Evolutionary conservation across 1,139 yeast species (phyloP).

Genomic region (Yamadazyma songkhlaensis): DNA sequence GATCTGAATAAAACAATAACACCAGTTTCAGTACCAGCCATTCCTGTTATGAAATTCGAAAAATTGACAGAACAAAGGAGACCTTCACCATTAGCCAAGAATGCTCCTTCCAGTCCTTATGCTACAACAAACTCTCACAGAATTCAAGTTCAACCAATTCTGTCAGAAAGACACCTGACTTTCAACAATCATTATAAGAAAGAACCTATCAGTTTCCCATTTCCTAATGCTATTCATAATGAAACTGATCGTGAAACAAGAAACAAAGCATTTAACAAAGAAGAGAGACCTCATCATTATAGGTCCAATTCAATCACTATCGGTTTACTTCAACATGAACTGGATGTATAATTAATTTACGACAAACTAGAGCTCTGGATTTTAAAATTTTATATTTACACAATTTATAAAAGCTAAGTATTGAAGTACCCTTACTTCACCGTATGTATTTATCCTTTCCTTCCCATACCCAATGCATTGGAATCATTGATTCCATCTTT

Average conservation of each 20-base stretch:
- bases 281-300: slow-evolving; percentile 26
- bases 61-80: slow-evolving; percentile 4
- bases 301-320: slow-evolving; percentile 44
- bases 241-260: slow-evolving; percentile 33
- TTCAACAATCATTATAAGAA: slow-evolving; percentile 49
- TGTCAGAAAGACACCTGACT: slow-evolving; percentile 15
- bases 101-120: slow-evolving; percentile 13
- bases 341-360: slow-evolving; percentile 1
- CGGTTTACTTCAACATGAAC: slow-evolving; percentile 34
- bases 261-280: slow-evolving; percentile 19
- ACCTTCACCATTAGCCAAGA: slow-evolving; percentile 15
- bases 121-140: slow-evolving; percentile 14
- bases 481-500: slow-evolving; percentile 3
- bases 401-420: slow-evolving; percentile 2
- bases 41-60: not conserved
- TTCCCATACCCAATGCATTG: slow-evolving; percentile 7
- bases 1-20: not conserved
- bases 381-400: slow-evolving; percentile 3
- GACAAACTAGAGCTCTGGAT: not conserved
- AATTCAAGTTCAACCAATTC: not conserved
- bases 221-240: slow-evolving; percentile 40
- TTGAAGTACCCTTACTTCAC: slow-evolving; percentile 5
- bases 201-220: slow-evolving; percentile 36
- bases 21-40: not conserved
- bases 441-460: slow-evolving; percentile 2